Percentiles rank a stretch among this genome's conserved stretches.
These are phyloP conservation scores for Populus tomentosa DNA, from an alignment of 441 rosid species.

Conservation along the genomic window DNA sequence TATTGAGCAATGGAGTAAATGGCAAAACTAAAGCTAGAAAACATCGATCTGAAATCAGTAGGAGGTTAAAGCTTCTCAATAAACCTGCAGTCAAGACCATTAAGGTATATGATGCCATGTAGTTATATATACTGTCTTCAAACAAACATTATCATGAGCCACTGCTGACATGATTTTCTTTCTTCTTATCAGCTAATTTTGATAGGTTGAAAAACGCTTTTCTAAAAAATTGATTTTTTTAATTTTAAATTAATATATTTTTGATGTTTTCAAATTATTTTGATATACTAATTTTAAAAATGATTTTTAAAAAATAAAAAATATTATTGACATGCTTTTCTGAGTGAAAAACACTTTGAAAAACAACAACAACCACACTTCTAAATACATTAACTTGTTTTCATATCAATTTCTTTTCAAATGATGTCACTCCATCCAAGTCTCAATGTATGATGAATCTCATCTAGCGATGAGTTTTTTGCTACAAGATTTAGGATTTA, in stretches of 20 bases:
- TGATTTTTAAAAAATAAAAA: no score
- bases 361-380: no score
- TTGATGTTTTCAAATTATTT: no score
- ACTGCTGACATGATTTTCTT: neutral
- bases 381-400: no score
- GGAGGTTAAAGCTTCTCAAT: constrained; percentile 38
- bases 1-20: constrained; percentile 17
- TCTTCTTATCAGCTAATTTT: no score
- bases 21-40: constrained; percentile 16
- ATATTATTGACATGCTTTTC: no score
- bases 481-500: neutral
- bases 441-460: neutral
- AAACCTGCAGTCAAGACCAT: constrained; percentile 46
- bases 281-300: no score
- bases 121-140: no score
- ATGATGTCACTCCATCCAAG: neutral
- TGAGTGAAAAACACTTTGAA: no score
- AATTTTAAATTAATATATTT: no score
- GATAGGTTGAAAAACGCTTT: no score
- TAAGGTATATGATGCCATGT: constrained; percentile 15
- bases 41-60: constrained; percentile 16
- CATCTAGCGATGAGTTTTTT: neutral
- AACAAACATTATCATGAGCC: neutral
- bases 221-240: no score
- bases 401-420: neutral